Conservation (phyloP, 345 rosid genomes). For the Psidium friedrichsthalianum region DNA sequence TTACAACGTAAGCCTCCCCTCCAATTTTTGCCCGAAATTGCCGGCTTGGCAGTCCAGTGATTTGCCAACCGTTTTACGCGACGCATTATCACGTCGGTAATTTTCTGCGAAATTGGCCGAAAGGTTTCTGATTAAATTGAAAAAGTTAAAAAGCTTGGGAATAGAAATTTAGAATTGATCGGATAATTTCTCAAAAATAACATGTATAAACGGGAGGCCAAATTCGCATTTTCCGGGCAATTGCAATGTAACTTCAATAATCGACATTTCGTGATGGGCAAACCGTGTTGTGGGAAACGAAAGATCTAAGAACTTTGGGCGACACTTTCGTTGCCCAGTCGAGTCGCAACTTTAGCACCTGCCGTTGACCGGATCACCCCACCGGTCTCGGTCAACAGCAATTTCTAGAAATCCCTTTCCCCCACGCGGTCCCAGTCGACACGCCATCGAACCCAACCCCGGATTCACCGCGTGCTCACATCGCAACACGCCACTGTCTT, state of each 20-base stretch:
- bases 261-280: neutral
- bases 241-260: neutral
- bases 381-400: neutral
- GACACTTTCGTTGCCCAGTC: neutral
- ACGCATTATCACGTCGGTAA: accelerated
- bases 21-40: neutral
- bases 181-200: neutral
- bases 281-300: neutral
- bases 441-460: neutral
- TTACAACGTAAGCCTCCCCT: neutral
- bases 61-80: neutral
- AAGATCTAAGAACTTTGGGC: neutral
- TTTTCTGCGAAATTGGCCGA: neutral
- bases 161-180: neutral
- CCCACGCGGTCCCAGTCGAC: neutral
- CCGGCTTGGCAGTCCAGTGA: neutral
- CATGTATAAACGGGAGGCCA: neutral
- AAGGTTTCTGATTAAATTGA: neutral
- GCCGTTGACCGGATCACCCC: neutral
- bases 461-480: neutral
- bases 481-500: neutral
- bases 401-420: neutral
- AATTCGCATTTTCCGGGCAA: neutral
- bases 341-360: neutral
- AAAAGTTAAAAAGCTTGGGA: accelerated